Percentiles rank a stretch among this genome's conserved stretches.
Evolutionary conservation across 2,329 filamentous ascomycete species (phyloP).

Genomic region (Zasmidium cellare): DNA sequence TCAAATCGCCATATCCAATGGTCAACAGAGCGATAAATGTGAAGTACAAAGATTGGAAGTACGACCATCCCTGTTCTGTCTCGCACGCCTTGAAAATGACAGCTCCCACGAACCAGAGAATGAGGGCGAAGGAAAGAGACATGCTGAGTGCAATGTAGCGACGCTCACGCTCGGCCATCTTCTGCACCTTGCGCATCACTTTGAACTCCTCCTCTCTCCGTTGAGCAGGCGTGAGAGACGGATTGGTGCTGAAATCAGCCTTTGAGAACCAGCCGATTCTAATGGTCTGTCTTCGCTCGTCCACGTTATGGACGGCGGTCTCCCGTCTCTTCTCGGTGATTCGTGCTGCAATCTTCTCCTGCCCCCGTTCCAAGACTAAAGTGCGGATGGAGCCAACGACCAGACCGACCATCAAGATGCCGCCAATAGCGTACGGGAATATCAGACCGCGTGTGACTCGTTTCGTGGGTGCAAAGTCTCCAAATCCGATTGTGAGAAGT

Average conservation of each 20-base stretch:
- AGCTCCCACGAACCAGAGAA: conserved; percentile 52
- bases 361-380: conserved; percentile 51
- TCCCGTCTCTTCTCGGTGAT: conserved; percentile 52
- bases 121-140: conserved; percentile 41
- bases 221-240: conserved; percentile 35
- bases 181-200: conserved; percentile 49
- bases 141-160: conserved; percentile 43
- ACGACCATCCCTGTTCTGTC: conserved; percentile 49
- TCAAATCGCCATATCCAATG: conserved; percentile 56
- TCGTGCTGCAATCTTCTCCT: conserved; percentile 51
- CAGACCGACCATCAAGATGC: conserved; percentile 56
- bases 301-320: conserved; percentile 40
- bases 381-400: conserved; percentile 56
- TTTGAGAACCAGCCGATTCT: conserved; percentile 42
- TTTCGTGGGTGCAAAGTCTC: conserved; percentile 51
- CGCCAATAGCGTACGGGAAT: conserved; percentile 57
- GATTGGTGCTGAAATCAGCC: conserved; percentile 46
- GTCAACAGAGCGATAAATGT: conserved; percentile 54
- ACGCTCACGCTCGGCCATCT: conserved; percentile 40
- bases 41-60: conserved; percentile 56
- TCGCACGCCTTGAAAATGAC: conserved; percentile 52
- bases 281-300: conserved; percentile 43
- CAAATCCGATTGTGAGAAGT: conserved; percentile 56
- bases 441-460: conserved; percentile 52
- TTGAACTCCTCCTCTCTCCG: conserved; percentile 52